Evolutionary conservation across 441 rosid genomes (phyloP), one percentile per base, ranked within the genome.

Genomic region (Pelargonium cotyledonis): DNA sequence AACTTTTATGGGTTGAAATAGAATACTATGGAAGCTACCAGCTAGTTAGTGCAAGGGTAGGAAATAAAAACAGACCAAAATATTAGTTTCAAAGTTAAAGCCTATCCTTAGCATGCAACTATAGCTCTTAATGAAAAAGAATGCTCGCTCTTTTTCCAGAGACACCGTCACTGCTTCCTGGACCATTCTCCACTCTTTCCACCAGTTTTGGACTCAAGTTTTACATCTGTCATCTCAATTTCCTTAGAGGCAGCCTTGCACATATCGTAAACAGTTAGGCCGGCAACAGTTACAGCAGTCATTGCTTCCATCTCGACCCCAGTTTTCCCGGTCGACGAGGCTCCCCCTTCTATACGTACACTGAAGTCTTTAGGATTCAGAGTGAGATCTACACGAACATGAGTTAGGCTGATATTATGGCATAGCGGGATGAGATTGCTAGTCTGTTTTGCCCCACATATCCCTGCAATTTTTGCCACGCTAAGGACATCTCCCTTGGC

Each of bases 291-390:
- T 38, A 86, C 96, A 14, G 96, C 95, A 5, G 92, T 84, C 95
- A 91, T 23, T n/a, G 95, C 98, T 81, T 94, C 99, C 92, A 94
- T 94, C 65, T 91, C 97, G 7, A 94, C 98, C 60, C 96, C 96
- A 0, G 95, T 94, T 84, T 84, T 89, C 4, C 90, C 97, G 1
- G 87, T 88, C 6, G 89, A 83, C 2, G 86, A 74, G 41, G 95
- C 92, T 81, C 87, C 97, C 72, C 91, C 97, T 85, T 88, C 84
- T 68, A 94, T 85, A 53, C 82, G 86, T 69, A 91, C 87, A 65
- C 94, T 84, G 46, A 62, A 86, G 72, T 89, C 83, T 12, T 82
- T 79, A 8, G 90, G 79, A 71, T 86, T 88, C 75, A 94, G 75
- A 23, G 40, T 76, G 11, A 91, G 74, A 74, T 94, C 91, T 23